Percentiles rank a stretch among this genome's conserved stretches.
Evolutionary conservation across 768 basidiomycete species (phyloP).

Genomic region (Boletus insuetus): DNA sequence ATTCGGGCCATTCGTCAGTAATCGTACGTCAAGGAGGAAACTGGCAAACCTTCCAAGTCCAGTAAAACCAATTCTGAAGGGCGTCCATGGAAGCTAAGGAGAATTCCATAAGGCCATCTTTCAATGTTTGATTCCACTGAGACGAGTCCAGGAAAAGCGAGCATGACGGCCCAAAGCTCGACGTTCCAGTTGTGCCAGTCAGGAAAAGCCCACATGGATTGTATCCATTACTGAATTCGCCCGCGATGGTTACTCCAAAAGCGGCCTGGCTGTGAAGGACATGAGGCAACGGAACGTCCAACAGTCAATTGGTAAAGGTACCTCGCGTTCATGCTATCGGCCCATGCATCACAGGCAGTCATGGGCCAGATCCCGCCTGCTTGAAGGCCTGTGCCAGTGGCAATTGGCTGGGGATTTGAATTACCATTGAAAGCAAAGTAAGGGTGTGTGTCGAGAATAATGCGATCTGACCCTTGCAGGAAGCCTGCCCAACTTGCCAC

Average conservation of each 20-base stretch:
- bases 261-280: conserved; percentile 36
- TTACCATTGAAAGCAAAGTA: conserved; percentile 60
- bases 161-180: conserved; percentile 34
- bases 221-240: conserved; percentile 71
- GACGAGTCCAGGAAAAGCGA: conserved; percentile 47
- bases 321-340: conserved; percentile 46
- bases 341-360: conserved; percentile 60
- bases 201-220: conserved; percentile 63
- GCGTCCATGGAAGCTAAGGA: conserved; percentile 63
- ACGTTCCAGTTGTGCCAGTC: conserved; percentile 32
- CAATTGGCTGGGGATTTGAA: conserved; percentile 34
- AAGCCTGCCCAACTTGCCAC: conserved; percentile 46
- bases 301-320: conserved; percentile 15
- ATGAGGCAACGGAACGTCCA: background rate
- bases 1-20: background rate
- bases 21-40: background rate
- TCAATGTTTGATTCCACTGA: conserved; percentile 51
- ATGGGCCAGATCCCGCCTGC: conserved; percentile 47
- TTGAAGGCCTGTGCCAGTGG: conserved; percentile 28
- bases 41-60: conserved; percentile 66
- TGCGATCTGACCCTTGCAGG: conserved; percentile 56
- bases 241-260: conserved; percentile 72
- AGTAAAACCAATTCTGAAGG: conserved; percentile 68
- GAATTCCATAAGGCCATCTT: conserved; percentile 50
- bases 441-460: conserved; percentile 64